Conservation (phyloP, 2,329 filamentous ascomycete species). For the Colletotrichum agaves region DNA sequence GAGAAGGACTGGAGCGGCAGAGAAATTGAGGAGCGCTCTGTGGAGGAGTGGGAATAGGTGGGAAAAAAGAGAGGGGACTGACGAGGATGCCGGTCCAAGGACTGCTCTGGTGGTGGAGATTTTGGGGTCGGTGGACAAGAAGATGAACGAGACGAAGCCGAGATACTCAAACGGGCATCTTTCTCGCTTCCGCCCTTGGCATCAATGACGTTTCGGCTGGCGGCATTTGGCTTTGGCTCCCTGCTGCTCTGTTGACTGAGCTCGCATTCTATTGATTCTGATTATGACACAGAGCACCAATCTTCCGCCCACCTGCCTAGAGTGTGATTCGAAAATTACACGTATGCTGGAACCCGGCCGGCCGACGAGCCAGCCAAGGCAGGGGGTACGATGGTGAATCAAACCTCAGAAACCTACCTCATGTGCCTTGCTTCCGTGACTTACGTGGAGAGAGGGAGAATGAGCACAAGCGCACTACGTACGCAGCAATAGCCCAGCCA, state of each 20-base stretch:
- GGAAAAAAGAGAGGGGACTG: constrained; percentile 13
- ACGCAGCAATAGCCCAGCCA: constrained; percentile 10
- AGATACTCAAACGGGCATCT: constrained; percentile 36
- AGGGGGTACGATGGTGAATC: constrained; percentile 18
- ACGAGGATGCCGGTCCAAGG: not conserved
- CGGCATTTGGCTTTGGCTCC: constrained; percentile 24
- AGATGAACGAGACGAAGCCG: constrained; percentile 33
- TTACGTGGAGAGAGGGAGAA: constrained; percentile 18
- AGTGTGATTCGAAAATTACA: not conserved
- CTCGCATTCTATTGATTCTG: not conserved
- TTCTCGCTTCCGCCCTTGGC: constrained; percentile 38
- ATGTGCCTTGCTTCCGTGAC: constrained; percentile 13
- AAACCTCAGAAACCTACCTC: constrained; percentile 8
- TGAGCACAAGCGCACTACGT: constrained; percentile 5
- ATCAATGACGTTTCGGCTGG: constrained; percentile 38
- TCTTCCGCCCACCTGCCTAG: not conserved
- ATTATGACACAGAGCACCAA: too few relatives aligned
- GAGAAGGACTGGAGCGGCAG: constrained; percentile 8
- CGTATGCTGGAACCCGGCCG: not conserved
- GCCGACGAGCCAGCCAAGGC: constrained; percentile 5
- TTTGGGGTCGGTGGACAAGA: constrained; percentile 15
- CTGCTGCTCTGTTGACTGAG: not conserved
- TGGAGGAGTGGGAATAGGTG: constrained; percentile 21
- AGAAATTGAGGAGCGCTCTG: not conserved
- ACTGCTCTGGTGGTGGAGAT: constrained; percentile 3